These are phyloP conservation scores for Lablab purpureus DNA, from an alignment of 306 rosid genomes.

Conservation along the genomic window DNA sequence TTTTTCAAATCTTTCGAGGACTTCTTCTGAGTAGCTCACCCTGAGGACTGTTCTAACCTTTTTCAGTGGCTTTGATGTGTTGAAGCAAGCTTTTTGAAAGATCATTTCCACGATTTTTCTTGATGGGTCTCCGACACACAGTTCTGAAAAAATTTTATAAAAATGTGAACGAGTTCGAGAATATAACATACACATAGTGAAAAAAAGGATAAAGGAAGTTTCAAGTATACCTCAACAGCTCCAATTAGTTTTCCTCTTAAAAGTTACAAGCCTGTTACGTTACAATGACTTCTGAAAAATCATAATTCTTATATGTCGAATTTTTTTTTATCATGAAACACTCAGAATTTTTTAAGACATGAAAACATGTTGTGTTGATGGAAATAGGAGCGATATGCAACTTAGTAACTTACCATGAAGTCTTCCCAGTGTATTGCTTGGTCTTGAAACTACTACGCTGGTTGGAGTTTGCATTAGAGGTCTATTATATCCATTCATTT, in stretches of 20 bases:
- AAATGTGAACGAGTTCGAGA: slow-evolving; percentile 8
- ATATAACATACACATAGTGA: background rate
- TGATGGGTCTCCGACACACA: slow-evolving; percentile 65
- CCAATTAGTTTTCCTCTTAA: background rate
- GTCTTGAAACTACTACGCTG: slow-evolving; percentile 38
- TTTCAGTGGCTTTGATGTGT: slow-evolving; percentile 56
- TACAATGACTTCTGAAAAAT: slow-evolving; percentile 21
- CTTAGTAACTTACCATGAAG: slow-evolving; percentile 61
- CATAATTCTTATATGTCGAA: slow-evolving; percentile 11
- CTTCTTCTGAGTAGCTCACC: slow-evolving; percentile 60
- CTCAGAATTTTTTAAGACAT: slow-evolving; percentile 12
- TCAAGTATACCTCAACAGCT: background rate
- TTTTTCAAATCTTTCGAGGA: slow-evolving; percentile 62
- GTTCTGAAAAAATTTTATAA: slow-evolving; percentile 51
- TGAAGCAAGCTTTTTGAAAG: slow-evolving; percentile 62
- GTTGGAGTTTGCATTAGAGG: slow-evolving; percentile 51
- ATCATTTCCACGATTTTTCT: slow-evolving; percentile 79
- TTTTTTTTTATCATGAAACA: background rate
- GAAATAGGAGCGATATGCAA: slow-evolving; percentile 27
- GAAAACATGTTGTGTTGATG: slow-evolving; percentile 18
- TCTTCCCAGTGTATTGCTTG: slow-evolving; percentile 42
- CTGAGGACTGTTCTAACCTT: slow-evolving; percentile 61
- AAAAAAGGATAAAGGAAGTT: slow-evolving; percentile 16
- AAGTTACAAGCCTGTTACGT: background rate
- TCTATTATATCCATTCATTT: slow-evolving; percentile 33